Evolutionary conservation across 306 rosid genomes (phyloP), one percentile per base, ranked within the genome.

Genomic region (Trifolium subterraneum): DNA sequence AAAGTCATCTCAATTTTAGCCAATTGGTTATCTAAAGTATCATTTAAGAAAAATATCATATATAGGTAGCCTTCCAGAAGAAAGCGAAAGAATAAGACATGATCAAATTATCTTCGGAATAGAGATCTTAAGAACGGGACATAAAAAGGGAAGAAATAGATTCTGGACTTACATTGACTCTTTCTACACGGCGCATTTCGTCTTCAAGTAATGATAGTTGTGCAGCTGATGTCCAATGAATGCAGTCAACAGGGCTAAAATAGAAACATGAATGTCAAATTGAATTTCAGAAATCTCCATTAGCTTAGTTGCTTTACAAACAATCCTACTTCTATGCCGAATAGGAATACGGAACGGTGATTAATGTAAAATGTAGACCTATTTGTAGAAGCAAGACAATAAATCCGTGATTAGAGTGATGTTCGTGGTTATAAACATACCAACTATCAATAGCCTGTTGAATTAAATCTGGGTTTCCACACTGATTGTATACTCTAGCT

Each of bases 211-310:
- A 82, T 18, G 97, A 94, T 65, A 94, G 73, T 62, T 94, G 96
- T 27, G 97, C 90, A 60, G 99, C 96, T 72, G 99, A 92, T 82
- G 97, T 92, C 99, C 99, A 94, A 72, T 94, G 97, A 83, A 94
- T 94, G 88, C 99, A 94, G 65, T 94, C 97, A 65, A 94, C 97
- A 67, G 99, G 99, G 85, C 99, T 94, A 91, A 72, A 78, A 83
- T 15, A 45, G 71, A 75, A 19, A 77, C 22, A 25, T 7, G 12
- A 44, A 42, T 69, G 60, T 65, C 35, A 84, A 75, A 47, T 67
- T 10, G 58, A 41, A 66, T 50, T 50, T 54, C 52, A 36, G 4
- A 55, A 41, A 65, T 68, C 31, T 42, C 60, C 29, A 65, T 59
- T 39, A 70, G 38, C 36, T 48, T 19, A 27, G 60, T 42, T 71